Percentiles rank a stretch among this genome's conserved stretches.
phyloP scores from a whole-genome alignment of 331 rosid species.

The Stylosanthes scabra region DNA sequence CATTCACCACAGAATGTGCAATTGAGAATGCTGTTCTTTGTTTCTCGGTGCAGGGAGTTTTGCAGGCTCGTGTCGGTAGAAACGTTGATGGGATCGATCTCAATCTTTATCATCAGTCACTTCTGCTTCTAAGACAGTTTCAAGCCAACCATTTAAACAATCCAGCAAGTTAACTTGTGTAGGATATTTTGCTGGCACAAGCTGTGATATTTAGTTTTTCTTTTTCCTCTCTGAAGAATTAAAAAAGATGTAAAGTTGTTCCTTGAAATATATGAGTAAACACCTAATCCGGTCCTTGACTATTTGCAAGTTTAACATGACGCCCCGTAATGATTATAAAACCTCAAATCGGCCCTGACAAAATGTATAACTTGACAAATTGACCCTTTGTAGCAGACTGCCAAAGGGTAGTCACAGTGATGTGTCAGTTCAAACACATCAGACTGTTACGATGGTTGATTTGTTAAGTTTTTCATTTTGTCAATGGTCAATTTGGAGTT shows the following conservation, averaged over 20 bases:
- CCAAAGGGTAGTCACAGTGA: too few relatives aligned
- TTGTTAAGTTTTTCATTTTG: too few relatives aligned
- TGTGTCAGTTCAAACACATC: too few relatives aligned
- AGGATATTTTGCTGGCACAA: slow-evolving; percentile 15
- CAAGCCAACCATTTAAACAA: slow-evolving; percentile 64
- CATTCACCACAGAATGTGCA: slow-evolving; percentile 1
- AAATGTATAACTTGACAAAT: too few relatives aligned
- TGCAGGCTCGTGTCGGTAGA: slow-evolving; percentile 86
- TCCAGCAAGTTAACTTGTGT: slow-evolving; percentile 45
- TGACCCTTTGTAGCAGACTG: too few relatives aligned
- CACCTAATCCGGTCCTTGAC: too few relatives aligned
- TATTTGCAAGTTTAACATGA: too few relatives aligned
- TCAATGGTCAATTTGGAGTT: too few relatives aligned
- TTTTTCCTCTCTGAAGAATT: neutral
- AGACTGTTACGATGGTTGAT: too few relatives aligned
- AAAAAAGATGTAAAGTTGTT: slow-evolving; percentile 26
- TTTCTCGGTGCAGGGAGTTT: slow-evolving; percentile 60
- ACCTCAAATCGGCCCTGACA: too few relatives aligned
- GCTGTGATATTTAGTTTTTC: neutral
- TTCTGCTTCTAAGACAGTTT: slow-evolving; percentile 73
- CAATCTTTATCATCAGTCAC: slow-evolving; percentile 77
- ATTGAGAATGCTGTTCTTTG: slow-evolving; percentile 35
- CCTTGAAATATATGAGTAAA: neutral
- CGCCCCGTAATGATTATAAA: too few relatives aligned
- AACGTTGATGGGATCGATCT: slow-evolving; percentile 91